Evolutionary conservation across 352 stramenopile species (phyloP).

Genomic region (Albugo candida): DNA sequence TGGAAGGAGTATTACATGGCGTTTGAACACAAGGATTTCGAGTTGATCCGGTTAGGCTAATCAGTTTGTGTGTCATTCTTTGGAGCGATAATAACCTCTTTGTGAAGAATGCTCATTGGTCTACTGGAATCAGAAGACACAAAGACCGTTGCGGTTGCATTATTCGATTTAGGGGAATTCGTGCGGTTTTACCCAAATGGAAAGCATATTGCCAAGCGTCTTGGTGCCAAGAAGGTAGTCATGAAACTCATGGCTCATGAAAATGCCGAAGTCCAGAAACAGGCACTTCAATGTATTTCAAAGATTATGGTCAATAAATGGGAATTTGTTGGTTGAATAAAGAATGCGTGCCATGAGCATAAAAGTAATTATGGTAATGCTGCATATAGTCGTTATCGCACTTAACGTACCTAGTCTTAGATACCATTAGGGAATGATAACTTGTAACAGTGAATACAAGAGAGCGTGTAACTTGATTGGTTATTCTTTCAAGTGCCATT

Average conservation of each 20-base stretch:
- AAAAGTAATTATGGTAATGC: too few relatives aligned
- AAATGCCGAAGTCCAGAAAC: constrained; percentile 92
- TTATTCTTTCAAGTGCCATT: too few relatives aligned
- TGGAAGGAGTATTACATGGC: constrained; percentile 96
- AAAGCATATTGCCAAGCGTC: constrained; percentile 86
- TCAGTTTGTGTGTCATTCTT: not conserved
- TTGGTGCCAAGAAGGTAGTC: constrained; percentile 91
- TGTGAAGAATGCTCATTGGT: constrained; percentile 80
- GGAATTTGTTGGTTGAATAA: constrained; percentile 62
- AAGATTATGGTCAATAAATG: constrained; percentile 99
- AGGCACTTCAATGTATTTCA: constrained; percentile 93
- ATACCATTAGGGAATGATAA: too few relatives aligned
- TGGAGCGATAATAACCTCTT: not conserved
- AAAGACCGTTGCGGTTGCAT: constrained; percentile 88
- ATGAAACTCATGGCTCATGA: constrained; percentile 96
- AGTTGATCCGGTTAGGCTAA: constrained; percentile 52
- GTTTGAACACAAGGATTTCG: constrained; percentile 94
- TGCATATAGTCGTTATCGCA: too few relatives aligned
- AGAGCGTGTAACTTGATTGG: too few relatives aligned
- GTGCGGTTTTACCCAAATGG: constrained; percentile 95
- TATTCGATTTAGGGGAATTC: constrained; percentile 96
- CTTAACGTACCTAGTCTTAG: too few relatives aligned
- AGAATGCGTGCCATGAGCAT: too few relatives aligned
- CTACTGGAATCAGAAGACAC: constrained; percentile 84
- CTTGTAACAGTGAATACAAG: too few relatives aligned